These are phyloP conservation scores for Chlamydomonas urium DNA, from an alignment of 139 green algal genomes.

Conservation along the genomic window DNA sequence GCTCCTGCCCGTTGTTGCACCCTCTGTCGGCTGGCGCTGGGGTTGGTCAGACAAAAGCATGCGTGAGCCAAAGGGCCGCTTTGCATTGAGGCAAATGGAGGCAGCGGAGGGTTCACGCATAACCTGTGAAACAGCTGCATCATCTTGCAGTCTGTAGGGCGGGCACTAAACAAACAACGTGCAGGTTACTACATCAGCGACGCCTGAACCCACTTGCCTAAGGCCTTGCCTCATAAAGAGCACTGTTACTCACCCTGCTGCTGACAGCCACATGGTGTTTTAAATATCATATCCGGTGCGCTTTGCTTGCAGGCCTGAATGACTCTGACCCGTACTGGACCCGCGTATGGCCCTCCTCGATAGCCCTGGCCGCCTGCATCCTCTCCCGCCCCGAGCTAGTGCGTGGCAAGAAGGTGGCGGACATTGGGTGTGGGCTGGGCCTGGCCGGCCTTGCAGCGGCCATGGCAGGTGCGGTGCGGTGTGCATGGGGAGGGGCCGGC, in stretches of 20 bases:
- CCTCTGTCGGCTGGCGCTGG: too few relatives aligned
- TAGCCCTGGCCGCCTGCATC: slow-evolving; percentile 51
- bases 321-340: slow-evolving; percentile 70
- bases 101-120: too few relatives aligned
- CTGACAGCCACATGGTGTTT: neutral
- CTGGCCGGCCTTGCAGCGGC: slow-evolving; percentile 31
- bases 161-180: neutral
- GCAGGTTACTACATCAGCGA: neutral
- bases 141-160: neutral
- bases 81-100: too few relatives aligned
- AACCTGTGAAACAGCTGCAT: neutral
- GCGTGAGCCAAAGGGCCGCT: too few relatives aligned
- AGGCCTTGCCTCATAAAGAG: too few relatives aligned
- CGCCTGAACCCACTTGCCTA: neutral
- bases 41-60: too few relatives aligned
- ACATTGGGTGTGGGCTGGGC: slow-evolving; percentile 10
- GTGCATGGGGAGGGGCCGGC: too few relatives aligned
- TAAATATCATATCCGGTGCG: neutral
- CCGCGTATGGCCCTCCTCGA: slow-evolving; percentile 71
- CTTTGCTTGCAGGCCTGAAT: slow-evolving; percentile 24
- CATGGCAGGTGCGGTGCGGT: slow-evolving; percentile 60
- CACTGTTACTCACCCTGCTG: neutral
- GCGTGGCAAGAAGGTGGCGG: slow-evolving; percentile 48
- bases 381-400: slow-evolving; percentile 16
- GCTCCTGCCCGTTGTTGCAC: neutral